These are phyloP conservation scores for Pichia cactophila DNA, from an alignment of 1,139 yeast genomes.

Conservation along the genomic window DNA sequence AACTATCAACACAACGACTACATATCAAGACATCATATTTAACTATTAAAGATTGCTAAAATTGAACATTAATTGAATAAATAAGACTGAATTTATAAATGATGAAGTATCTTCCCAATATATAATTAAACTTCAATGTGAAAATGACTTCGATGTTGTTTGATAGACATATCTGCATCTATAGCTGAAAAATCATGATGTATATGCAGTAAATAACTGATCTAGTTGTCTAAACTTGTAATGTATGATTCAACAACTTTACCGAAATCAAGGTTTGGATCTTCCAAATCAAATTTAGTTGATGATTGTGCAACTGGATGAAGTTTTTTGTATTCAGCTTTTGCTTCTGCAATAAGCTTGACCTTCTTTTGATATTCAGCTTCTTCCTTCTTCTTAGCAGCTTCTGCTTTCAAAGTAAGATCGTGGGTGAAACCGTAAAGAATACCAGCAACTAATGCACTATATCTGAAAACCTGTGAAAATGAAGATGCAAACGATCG, in stretches of 20 bases:
- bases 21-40: neutral
- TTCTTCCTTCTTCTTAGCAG: constrained; percentile 49
- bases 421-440: constrained; percentile 87
- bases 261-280: constrained; percentile 82
- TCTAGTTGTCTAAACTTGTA: constrained; percentile 28
- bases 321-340: constrained; percentile 74
- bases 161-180: neutral
- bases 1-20: too few relatives aligned
- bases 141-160: neutral
- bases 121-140: neutral
- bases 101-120: neutral
- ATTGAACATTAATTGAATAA: neutral
- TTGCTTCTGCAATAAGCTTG: constrained; percentile 79
- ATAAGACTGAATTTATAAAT: neutral
- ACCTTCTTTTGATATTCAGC: constrained; percentile 58
- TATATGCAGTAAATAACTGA: neutral
- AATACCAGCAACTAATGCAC: constrained; percentile 85
- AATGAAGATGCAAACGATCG: neutral
- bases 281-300: constrained; percentile 68
- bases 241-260: constrained; percentile 42
- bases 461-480: constrained; percentile 64
- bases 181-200: neutral
- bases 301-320: constrained; percentile 33
- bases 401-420: constrained; percentile 54
- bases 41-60: neutral